These are phyloP conservation scores for Periconia sp. DNA, from an alignment of 2,329 filamentous ascomycete species.

Conservation along the genomic window DNA sequence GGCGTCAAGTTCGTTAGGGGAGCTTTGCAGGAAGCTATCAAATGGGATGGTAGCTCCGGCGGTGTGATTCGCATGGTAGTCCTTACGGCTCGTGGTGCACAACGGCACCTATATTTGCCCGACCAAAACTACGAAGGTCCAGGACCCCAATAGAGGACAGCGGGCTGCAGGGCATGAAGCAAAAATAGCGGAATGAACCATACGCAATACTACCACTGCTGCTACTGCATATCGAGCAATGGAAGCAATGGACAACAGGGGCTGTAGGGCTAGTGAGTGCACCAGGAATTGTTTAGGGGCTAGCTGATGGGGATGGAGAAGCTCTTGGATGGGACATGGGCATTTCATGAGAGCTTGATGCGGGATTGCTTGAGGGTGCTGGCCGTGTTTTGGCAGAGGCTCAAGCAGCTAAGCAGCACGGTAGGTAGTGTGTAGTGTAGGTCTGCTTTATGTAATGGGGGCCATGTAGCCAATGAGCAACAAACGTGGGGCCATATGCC, in stretches of 20 bases:
- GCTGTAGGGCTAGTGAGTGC: neutral
- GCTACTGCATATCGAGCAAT: neutral
- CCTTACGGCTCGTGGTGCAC: slow-evolving; percentile 82
- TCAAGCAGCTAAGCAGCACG: slow-evolving; percentile 12
- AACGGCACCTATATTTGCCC: slow-evolving; percentile 92
- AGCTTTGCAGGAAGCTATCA: slow-evolving; percentile 90
- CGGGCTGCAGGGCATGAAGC: slow-evolving; percentile 8
- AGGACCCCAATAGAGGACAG: slow-evolving; percentile 51
- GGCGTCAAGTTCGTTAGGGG: slow-evolving; percentile 92
- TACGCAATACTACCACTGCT: neutral
- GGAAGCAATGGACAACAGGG: neutral
- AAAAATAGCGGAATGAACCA: slow-evolving; percentile 5
- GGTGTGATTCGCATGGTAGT: slow-evolving; percentile 99
- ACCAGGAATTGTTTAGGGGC: neutral
- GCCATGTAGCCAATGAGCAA: slow-evolving; percentile 8
- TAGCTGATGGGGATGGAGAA: neutral
- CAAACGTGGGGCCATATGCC: slow-evolving; percentile 11
- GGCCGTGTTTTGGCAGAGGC: slow-evolving; percentile 1
- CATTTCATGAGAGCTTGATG: slow-evolving; percentile 1
- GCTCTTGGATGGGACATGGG: neutral
- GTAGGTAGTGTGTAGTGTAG: neutral
- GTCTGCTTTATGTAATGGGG: neutral
- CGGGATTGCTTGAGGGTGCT: slow-evolving; percentile 5
- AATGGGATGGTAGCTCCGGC: slow-evolving; percentile 98
- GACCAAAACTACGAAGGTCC: slow-evolving; percentile 81